Evolutionary conservation across 2,329 filamentous ascomycete species (phyloP).

Genomic region (Exophiala sideris): DNA sequence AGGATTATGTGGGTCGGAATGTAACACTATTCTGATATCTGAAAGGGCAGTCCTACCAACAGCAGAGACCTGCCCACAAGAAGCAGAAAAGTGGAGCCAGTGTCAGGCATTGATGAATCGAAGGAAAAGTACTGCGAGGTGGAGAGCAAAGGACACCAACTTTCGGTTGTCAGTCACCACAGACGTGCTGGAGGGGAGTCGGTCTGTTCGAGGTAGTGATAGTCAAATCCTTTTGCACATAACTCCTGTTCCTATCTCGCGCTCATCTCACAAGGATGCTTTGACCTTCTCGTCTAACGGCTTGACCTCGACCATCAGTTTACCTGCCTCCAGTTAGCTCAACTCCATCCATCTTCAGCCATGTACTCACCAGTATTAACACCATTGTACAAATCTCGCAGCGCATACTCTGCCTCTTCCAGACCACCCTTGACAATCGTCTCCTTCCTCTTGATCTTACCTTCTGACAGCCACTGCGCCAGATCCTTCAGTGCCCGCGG

Average conservation of each 20-base stretch:
- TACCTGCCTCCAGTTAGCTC: slow-evolving; percentile 13
- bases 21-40: too few relatives aligned
- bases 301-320: slow-evolving; percentile 49
- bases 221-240: too few relatives aligned
- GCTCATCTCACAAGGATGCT: slow-evolving; percentile 12
- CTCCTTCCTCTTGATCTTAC: slow-evolving; percentile 69
- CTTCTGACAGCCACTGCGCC: slow-evolving; percentile 65
- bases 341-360: background rate
- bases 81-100: too few relatives aligned
- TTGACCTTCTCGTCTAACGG: slow-evolving; percentile 30
- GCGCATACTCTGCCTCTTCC: slow-evolving; percentile 58
- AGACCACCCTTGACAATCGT: slow-evolving; percentile 69
- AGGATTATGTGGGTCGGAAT: too few relatives aligned
- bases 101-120: too few relatives aligned
- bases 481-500: slow-evolving; percentile 58
- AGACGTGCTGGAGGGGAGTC: too few relatives aligned
- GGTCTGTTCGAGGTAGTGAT: too few relatives aligned
- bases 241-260: background rate
- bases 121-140: too few relatives aligned
- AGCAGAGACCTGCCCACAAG: too few relatives aligned
- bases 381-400: slow-evolving; percentile 64
- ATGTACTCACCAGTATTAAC: slow-evolving; percentile 62
- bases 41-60: too few relatives aligned
- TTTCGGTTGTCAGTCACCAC: too few relatives aligned
- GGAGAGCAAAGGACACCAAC: too few relatives aligned